These are phyloP conservation scores for Mangifera indica DNA, from an alignment of 345 rosid species.

Conservation along the genomic window DNA sequence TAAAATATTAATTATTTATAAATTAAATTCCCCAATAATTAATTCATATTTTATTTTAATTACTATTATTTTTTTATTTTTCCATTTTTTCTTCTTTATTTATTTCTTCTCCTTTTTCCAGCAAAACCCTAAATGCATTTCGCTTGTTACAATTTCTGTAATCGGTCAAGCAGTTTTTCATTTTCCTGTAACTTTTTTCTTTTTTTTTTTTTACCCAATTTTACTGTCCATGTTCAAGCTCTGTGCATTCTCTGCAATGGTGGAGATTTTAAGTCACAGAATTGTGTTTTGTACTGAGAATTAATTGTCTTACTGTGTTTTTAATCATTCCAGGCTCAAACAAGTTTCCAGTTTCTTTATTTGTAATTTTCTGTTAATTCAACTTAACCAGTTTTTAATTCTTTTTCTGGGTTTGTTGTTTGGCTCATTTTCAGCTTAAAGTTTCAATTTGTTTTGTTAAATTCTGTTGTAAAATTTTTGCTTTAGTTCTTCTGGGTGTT, in stretches of 20 bases:
- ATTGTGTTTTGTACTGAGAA: slow-evolving; percentile 5
- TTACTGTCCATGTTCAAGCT: slow-evolving; percentile 39
- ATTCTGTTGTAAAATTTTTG: slow-evolving; percentile 8
- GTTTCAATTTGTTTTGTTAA: slow-evolving; percentile 2
- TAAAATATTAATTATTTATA: slow-evolving; percentile 57
- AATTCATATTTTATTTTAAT: slow-evolving; percentile 32
- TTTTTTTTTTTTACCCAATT: slow-evolving; percentile 24
- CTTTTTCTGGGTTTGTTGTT: slow-evolving; percentile 16
- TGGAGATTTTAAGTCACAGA: slow-evolving; percentile 31
- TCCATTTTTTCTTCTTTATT: slow-evolving; percentile 38
- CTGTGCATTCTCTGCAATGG: slow-evolving; percentile 48
- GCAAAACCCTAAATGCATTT: slow-evolving; percentile 78
- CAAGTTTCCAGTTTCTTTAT: slow-evolving; percentile 1
- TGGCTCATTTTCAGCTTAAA: slow-evolving; percentile 23
- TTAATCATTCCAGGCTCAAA: slow-evolving; percentile 25
- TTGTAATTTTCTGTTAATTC: slow-evolving; percentile 6
- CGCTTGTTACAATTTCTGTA: slow-evolving; percentile 42
- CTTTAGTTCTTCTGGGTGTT: slow-evolving; percentile 6
- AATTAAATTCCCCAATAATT: slow-evolving; percentile 48
- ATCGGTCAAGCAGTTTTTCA: slow-evolving; percentile 27
- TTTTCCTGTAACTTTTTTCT: slow-evolving; percentile 36
- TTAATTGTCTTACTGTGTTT: neutral
- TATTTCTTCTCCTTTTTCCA: slow-evolving; percentile 41
- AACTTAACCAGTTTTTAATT: neutral
- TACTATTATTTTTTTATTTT: slow-evolving; percentile 19